A percentile compares a stretch with the other conserved stretches of the same genome.
These are phyloP conservation scores for Casuarina glauca DNA, from an alignment of 306 rosid species.

Conservation along the genomic window DNA sequence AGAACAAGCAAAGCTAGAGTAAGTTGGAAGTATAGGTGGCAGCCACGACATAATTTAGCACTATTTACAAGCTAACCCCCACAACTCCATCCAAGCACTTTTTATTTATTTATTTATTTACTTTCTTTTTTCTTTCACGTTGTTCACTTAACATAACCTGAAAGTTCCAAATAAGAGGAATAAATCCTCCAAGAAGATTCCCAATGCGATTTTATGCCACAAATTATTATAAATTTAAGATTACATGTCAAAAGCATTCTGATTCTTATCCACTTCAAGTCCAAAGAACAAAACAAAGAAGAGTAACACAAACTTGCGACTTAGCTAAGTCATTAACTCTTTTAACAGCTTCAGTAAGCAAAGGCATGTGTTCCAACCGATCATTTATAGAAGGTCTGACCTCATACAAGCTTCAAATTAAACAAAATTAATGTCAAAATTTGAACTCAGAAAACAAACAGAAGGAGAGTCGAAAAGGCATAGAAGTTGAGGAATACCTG, in stretches of 20 bases:
- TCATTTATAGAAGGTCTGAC: conserved; percentile 48
- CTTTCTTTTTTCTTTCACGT: neutral
- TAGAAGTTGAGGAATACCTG: conserved; percentile 43
- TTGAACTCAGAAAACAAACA: conserved; percentile 4
- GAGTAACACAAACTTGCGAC: conserved; percentile 58
- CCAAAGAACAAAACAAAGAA: conserved; percentile 12
- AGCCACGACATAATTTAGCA: neutral
- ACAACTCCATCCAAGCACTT: neutral
- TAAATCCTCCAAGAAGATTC: neutral
- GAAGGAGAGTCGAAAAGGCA: neutral
- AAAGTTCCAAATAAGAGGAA: neutral
- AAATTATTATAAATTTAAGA: neutral
- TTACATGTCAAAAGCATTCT: neutral
- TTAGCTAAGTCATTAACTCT: conserved; percentile 38
- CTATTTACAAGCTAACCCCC: neutral
- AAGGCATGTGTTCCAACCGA: conserved; percentile 34
- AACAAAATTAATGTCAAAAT: conserved; percentile 8
- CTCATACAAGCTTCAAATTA: conserved; percentile 54
- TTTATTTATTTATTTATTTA: neutral
- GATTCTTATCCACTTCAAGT: neutral
- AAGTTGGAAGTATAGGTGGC: neutral
- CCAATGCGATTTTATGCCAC: neutral
- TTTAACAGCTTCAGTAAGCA: conserved; percentile 44
- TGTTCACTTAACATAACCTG: neutral
- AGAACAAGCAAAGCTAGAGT: neutral